These are phyloP conservation scores for Senna siamea DNA, from an alignment of 306 rosid genomes.

Conservation along the genomic window DNA sequence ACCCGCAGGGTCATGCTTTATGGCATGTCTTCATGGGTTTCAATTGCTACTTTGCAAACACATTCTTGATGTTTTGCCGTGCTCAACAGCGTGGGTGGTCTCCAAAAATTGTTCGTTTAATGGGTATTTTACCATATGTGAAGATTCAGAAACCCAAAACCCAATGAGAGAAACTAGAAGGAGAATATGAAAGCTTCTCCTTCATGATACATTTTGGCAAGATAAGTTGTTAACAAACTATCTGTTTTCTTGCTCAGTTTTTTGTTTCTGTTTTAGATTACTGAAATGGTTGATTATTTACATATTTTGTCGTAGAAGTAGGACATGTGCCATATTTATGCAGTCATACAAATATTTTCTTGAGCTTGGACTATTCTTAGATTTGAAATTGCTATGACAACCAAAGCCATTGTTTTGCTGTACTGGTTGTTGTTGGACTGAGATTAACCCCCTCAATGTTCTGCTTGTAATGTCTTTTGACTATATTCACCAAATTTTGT, in stretches of 20 bases:
- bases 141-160: slow-evolving; percentile 79
- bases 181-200: slow-evolving; percentile 40
- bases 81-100: slow-evolving; percentile 82
- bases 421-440: slow-evolving; percentile 32
- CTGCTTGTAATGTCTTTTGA: slow-evolving; percentile 30
- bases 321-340: slow-evolving; percentile 56
- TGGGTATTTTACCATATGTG: slow-evolving; percentile 78
- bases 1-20: slow-evolving; percentile 87
- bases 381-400: slow-evolving; percentile 31
- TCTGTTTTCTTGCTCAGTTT: slow-evolving; percentile 24
- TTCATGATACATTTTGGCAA: slow-evolving; percentile 35
- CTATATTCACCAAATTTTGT: slow-evolving; percentile 25
- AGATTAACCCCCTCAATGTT: slow-evolving; percentile 30
- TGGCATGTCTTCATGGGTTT: slow-evolving; percentile 89
- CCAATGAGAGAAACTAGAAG: slow-evolving; percentile 49
- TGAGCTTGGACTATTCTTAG: slow-evolving; percentile 31
- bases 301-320: slow-evolving; percentile 48
- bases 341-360: slow-evolving; percentile 35
- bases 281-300: slow-evolving; percentile 31
- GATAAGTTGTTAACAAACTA: slow-evolving; percentile 29
- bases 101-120: slow-evolving; percentile 57
- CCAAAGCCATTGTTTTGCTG: slow-evolving; percentile 34
- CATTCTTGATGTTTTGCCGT: slow-evolving; percentile 91
- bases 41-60: slow-evolving; percentile 73
- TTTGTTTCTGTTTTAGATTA: slow-evolving; percentile 41